These are phyloP conservation scores for Trichosanthes truncata DNA, from an alignment of 306 rosid genomes.

Conservation along the genomic window DNA sequence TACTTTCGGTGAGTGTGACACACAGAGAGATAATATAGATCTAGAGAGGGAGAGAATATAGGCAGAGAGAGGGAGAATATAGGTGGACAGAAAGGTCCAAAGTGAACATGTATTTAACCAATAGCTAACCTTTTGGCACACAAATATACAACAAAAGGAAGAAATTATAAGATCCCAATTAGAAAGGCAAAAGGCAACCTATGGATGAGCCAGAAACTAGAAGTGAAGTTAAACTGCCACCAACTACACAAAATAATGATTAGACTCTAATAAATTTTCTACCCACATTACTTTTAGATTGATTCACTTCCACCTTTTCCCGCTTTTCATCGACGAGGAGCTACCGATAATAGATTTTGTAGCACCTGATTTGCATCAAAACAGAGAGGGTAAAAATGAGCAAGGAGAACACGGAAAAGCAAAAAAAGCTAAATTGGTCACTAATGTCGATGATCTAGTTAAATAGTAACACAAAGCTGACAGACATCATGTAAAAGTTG, in stretches of 20 bases:
- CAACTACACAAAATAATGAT: background rate
- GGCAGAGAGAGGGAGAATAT: background rate
- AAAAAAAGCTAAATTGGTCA: background rate
- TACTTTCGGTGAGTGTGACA: background rate
- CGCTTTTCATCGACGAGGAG: slow-evolving; percentile 47
- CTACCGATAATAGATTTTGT: slow-evolving; percentile 37
- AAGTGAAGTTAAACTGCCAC: background rate
- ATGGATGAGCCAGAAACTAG: slow-evolving; percentile 4
- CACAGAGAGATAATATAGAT: background rate
- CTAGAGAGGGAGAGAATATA: background rate
- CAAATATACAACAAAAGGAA: background rate
- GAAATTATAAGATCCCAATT: background rate
- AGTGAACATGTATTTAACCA: background rate
- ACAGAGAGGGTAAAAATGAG: slow-evolving; percentile 1
- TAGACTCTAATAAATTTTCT: slow-evolving; percentile 2
- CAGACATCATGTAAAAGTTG: background rate
- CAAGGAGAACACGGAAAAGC: slow-evolving; percentile 5
- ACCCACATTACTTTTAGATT: background rate
- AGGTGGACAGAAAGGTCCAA: background rate
- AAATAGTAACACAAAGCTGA: background rate
- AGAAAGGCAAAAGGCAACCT: slow-evolving; percentile 4
- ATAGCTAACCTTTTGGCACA: background rate
- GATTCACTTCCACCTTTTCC: slow-evolving; percentile 61
- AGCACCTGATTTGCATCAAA: slow-evolving; percentile 38
- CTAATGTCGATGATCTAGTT: background rate